These are phyloP conservation scores for Heterobasidion occidentale DNA, from an alignment of 1,284 basidiomycete species.

Conservation along the genomic window DNA sequence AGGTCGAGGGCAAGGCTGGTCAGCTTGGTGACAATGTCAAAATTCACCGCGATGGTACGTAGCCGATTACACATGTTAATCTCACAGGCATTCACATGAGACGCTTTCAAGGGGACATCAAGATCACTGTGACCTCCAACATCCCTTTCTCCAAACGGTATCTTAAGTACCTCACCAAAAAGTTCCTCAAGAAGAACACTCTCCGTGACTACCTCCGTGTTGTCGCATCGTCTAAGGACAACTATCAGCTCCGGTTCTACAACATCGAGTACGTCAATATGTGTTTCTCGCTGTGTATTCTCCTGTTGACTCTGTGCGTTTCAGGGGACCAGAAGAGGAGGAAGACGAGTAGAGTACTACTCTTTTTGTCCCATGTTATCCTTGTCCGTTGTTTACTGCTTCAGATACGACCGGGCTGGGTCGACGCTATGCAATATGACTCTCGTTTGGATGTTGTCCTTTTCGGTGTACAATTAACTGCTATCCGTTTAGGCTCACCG, in stretches of 20 bases:
- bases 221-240: constrained; percentile 84
- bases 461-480: no score
- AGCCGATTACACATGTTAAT: not conserved
- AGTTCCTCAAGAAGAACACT: constrained; percentile 89
- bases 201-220: constrained; percentile 72
- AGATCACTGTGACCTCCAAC: constrained; percentile 74
- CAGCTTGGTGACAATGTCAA: constrained; percentile 84
- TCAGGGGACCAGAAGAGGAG: constrained; percentile 12
- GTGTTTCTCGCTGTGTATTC: not conserved
- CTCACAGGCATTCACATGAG: not conserved
- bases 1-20: constrained; percentile 75
- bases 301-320: not conserved
- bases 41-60: constrained; percentile 75
- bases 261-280: constrained; percentile 73
- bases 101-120: constrained; percentile 48
- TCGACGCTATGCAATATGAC: no score
- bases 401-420: no score
- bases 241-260: constrained; percentile 89
- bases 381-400: no score
- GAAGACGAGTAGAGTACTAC: constrained; percentile 10
- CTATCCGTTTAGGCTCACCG: no score
- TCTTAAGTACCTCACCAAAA: constrained; percentile 92
- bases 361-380: not conserved
- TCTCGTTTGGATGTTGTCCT: no score
- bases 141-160: constrained; percentile 90